These are phyloP conservation scores for Sphaerosporella brunnea DNA, from an alignment of 495 filamentous ascomycete genomes.

Conservation along the genomic window DNA sequence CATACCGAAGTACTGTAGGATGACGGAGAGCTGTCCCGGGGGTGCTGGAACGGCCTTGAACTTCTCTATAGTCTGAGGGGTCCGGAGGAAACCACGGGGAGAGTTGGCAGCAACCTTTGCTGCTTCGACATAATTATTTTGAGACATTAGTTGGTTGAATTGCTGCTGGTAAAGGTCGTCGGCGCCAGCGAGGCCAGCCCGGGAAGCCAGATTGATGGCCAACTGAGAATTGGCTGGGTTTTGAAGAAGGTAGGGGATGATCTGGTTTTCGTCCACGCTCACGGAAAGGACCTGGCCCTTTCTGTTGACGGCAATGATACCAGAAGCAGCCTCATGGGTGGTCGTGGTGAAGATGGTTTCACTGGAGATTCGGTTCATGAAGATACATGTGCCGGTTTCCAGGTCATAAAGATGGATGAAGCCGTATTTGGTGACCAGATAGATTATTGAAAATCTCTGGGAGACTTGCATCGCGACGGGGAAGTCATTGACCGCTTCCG, in stretches of 20 bases:
- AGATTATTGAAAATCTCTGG: slow-evolving; percentile 83
- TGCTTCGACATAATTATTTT: slow-evolving; percentile 65
- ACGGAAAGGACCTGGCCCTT: slow-evolving; percentile 93
- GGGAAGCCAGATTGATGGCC: slow-evolving; percentile 86
- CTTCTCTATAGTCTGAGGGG: slow-evolving; percentile 77
- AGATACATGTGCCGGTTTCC: slow-evolving; percentile 91
- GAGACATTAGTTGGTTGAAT: slow-evolving; percentile 65
- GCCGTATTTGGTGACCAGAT: slow-evolving; percentile 95
- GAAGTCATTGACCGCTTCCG: slow-evolving; percentile 89
- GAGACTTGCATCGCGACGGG: slow-evolving; percentile 97
- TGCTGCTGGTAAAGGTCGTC: slow-evolving; percentile 87
- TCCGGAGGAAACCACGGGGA: slow-evolving; percentile 84
- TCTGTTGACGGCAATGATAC: slow-evolving; percentile 87
- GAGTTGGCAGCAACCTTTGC: slow-evolving; percentile 95
- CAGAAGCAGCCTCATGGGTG: slow-evolving; percentile 61
- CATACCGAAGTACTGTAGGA: slow-evolving; percentile 95
- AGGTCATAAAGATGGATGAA: slow-evolving; percentile 98
- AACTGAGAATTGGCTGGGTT: slow-evolving; percentile 83
- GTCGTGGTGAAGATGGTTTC: slow-evolving; percentile 97
- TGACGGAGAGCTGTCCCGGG: slow-evolving; percentile 67
- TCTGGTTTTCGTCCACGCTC: slow-evolving; percentile 71
- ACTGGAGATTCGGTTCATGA: slow-evolving; percentile 99
- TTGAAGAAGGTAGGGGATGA: slow-evolving; percentile 85
- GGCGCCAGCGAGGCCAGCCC: slow-evolving; percentile 81
- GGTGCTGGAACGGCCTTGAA: slow-evolving; percentile 70